A percentile compares a stretch with the other conserved stretches of the same genome.
phyloP scores from a whole-genome alignment of 108 stramenopile species.

The Pseudonitzschia multiseries region DNA sequence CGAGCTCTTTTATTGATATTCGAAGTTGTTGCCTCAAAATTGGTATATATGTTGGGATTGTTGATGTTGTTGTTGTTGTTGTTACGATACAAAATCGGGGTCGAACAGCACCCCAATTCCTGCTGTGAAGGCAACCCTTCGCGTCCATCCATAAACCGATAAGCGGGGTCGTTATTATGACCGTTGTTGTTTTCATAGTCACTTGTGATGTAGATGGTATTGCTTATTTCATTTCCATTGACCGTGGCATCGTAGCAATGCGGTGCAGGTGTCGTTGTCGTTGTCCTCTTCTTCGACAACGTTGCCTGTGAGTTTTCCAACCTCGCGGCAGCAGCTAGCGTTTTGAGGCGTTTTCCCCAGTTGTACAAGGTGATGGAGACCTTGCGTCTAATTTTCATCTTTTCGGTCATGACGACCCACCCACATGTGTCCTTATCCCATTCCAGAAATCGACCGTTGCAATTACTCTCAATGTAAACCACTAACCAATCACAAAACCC shows the following conservation, averaged over 20 bases:
- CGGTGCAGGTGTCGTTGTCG: not conserved
- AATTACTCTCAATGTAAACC: not conserved
- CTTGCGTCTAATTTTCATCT: not conserved
- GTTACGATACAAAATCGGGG: not conserved
- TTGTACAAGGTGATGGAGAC: not conserved
- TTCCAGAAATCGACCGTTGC: not conserved
- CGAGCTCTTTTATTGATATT: not conserved
- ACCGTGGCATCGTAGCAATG: not conserved
- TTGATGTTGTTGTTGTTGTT: not conserved
- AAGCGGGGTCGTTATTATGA: not conserved
- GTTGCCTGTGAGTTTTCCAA: not conserved
- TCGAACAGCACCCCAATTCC: not conserved
- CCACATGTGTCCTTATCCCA: not conserved
- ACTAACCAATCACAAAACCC: conserved; percentile 4
- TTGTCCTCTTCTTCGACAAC: not conserved
- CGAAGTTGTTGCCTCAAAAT: not conserved
- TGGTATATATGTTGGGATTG: not conserved
- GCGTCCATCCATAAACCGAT: not conserved
- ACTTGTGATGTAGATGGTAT: not conserved
- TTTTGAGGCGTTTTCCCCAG: conserved; percentile 1
- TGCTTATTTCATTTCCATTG: not conserved
- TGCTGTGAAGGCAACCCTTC: not conserved
- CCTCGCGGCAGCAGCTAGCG: not conserved
- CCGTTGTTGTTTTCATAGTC: not conserved
- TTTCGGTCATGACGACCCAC: not conserved